These are phyloP conservation scores for Ambrosia hybrid DNA, from an alignment of 140 eudicot genomes.

Conservation along the genomic window DNA sequence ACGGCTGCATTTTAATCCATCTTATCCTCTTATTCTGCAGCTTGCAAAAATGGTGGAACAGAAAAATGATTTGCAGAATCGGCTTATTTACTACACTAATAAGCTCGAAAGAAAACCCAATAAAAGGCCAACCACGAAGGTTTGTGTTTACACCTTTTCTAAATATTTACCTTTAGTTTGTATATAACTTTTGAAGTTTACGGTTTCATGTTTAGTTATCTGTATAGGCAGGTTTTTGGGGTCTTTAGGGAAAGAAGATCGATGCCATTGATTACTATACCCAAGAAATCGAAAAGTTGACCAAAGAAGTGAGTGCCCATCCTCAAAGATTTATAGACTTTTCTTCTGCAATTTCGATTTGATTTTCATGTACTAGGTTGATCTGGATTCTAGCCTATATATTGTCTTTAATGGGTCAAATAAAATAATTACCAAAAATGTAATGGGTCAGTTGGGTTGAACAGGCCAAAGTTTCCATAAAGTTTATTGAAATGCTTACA, in stretches of 20 bases:
- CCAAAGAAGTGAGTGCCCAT: constrained; percentile 50
- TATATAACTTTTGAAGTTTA: constrained; percentile 16
- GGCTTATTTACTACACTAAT: constrained; percentile 29
- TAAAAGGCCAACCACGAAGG: constrained; percentile 45
- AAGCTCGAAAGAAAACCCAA: background rate
- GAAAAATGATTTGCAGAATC: constrained; percentile 64
- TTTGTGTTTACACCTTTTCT: constrained; percentile 28
- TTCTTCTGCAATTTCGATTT: background rate
- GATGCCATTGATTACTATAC: constrained; percentile 84
- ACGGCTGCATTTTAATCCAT: too few relatives aligned
- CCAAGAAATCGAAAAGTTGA: constrained; percentile 62
- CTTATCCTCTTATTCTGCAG: background rate
- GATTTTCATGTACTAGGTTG: background rate
- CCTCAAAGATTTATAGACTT: background rate
- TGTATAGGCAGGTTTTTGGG: constrained; percentile 97
- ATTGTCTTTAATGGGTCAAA: too few relatives aligned
- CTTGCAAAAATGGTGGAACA: constrained; percentile 81
- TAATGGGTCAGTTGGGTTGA: too few relatives aligned
- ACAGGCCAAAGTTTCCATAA: too few relatives aligned
- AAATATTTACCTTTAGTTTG: constrained; percentile 1
- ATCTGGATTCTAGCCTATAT: too few relatives aligned
- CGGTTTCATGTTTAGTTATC: constrained; percentile 25
- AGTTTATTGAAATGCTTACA: too few relatives aligned
- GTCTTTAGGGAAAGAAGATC: constrained; percentile 83
- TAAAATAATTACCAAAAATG: too few relatives aligned